These are phyloP conservation scores for Melastoma malabathricum DNA, from an alignment of 345 rosid genomes.

Conservation along the genomic window DNA sequence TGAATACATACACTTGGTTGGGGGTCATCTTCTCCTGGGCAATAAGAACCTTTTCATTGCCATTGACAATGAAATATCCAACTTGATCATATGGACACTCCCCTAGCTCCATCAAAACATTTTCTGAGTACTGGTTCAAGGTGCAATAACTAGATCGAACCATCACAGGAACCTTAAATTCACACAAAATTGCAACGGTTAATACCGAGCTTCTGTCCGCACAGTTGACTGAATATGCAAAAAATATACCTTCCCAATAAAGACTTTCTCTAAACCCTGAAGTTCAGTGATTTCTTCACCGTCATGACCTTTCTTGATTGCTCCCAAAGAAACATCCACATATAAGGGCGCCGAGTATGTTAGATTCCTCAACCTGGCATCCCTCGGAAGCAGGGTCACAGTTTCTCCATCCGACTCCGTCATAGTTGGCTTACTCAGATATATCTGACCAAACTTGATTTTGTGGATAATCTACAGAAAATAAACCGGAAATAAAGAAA, in stretches of 20 bases:
- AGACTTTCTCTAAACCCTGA: slow-evolving; percentile 84
- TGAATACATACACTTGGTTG: slow-evolving; percentile 92
- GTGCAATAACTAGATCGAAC: slow-evolving; percentile 94
- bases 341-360: slow-evolving; percentile 93
- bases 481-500: not conserved
- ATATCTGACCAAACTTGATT: slow-evolving; percentile 91
- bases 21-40: slow-evolving; percentile 99
- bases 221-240: not conserved
- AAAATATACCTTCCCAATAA: slow-evolving; percentile 70
- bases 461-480: slow-evolving; percentile 78
- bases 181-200: not conserved
- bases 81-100: slow-evolving; percentile 99
- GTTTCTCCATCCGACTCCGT: slow-evolving; percentile 98
- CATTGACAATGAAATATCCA: slow-evolving; percentile 91
- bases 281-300: slow-evolving; percentile 96
- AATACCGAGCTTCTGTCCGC: not conserved
- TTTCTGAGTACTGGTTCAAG: slow-evolving; percentile 71
- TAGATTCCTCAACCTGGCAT: slow-evolving; percentile 91
- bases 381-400: slow-evolving; percentile 90
- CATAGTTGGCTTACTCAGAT: slow-evolving; percentile 99
- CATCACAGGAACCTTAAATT: slow-evolving; percentile 80
- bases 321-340: slow-evolving; percentile 86
- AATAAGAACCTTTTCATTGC: slow-evolving; percentile 95
- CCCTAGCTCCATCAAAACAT: slow-evolving; percentile 94
- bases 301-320: slow-evolving; percentile 91